Conservation (phyloP, 2,329 filamentous ascomycete genomes). For the Hirsutella rhossiliensis region DNA sequence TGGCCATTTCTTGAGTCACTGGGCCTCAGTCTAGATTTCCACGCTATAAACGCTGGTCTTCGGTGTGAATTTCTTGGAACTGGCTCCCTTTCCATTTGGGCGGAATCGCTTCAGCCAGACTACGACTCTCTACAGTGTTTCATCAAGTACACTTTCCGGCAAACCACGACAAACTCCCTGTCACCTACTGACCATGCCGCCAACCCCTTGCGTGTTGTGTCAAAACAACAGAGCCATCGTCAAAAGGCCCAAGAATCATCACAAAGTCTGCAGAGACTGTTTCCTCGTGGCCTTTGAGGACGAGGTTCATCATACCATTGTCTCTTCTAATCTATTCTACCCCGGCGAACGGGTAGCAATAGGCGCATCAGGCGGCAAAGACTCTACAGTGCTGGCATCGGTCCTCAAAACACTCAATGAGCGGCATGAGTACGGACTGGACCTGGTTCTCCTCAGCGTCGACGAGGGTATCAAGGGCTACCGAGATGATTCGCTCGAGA, state of each 20-base stretch:
- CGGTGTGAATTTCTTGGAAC: too few species aligned
- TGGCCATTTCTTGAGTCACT: too few species aligned
- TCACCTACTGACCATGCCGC: conserved; percentile 48
- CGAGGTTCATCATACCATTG: conserved; percentile 89
- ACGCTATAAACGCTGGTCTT: too few species aligned
- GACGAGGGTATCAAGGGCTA: conserved; percentile 98
- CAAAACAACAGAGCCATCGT: conserved; percentile 70
- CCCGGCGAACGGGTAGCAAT: conserved; percentile 83
- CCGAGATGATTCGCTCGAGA: conserved; percentile 89
- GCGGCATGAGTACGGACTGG: conserved; percentile 72
- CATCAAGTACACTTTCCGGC: too few species aligned
- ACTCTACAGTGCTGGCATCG: conserved; percentile 89
- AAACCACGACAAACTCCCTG: neutral
- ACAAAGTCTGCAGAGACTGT: conserved; percentile 83
- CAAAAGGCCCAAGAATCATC: conserved; percentile 85
- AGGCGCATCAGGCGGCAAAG: conserved; percentile 92
- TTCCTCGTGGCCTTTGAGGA: conserved; percentile 83
- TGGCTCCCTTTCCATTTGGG: too few species aligned
- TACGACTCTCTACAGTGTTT: too few species aligned
- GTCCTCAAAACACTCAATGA: conserved; percentile 93
- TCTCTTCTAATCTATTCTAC: conserved; percentile 65
- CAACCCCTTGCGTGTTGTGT: conserved; percentile 65
- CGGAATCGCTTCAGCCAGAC: too few species aligned
- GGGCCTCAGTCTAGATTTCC: too few species aligned
- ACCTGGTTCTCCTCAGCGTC: conserved; percentile 79